Evolutionary conservation across 441 rosid species (phyloP).

Genomic region (Caryocar brasiliense): DNA sequence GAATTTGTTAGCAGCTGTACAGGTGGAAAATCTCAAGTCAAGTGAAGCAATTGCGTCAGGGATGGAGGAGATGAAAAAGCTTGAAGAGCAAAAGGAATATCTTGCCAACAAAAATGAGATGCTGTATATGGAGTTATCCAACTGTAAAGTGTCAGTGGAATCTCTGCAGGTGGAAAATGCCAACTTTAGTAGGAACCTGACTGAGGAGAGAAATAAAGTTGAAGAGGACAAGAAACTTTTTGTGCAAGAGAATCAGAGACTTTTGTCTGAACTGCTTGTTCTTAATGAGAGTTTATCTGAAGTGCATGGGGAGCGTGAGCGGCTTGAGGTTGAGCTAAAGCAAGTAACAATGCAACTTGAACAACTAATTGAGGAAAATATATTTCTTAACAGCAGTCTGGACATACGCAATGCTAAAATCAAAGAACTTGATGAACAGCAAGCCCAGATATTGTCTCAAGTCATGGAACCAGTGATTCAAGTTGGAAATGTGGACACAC

Average conservation of each 20-base stretch:
- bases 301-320: conserved; percentile 30
- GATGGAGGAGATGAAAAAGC: conserved; percentile 36
- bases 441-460: conserved; percentile 15
- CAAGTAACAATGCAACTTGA: conserved; percentile 38
- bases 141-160: conserved; percentile 19
- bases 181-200: conserved; percentile 19
- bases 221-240: conserved; percentile 20
- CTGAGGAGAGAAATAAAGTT: conserved; percentile 24
- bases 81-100: conserved; percentile 49
- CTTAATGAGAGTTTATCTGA: conserved; percentile 46
- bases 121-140: conserved; percentile 18
- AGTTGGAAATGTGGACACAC: conserved; percentile 18
- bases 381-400: conserved; percentile 37
- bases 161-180: conserved; percentile 25
- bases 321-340: conserved; percentile 39
- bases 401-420: conserved; percentile 31
- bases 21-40: conserved; percentile 36
- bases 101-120: conserved; percentile 30
- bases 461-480: conserved; percentile 23
- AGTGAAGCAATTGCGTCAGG: conserved; percentile 34
- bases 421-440: conserved; percentile 26
- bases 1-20: conserved; percentile 43
- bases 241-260: conserved; percentile 39
- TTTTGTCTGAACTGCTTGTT: conserved; percentile 46
- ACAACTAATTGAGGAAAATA: conserved; percentile 47